These are phyloP conservation scores for Bruguiera hainesii DNA, from an alignment of 441 rosid genomes.

Conservation along the genomic window DNA sequence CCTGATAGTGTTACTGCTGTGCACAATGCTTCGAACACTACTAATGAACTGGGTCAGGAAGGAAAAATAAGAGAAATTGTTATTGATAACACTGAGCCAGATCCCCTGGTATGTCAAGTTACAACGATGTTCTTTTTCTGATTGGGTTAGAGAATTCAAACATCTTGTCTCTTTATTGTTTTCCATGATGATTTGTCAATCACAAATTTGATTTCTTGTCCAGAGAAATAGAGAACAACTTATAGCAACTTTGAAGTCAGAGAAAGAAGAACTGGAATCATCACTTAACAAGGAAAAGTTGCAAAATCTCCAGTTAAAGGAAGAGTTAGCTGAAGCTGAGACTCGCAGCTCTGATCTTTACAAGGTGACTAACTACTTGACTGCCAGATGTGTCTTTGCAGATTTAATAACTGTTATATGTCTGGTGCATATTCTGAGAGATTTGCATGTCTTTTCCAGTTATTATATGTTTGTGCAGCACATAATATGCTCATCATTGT, in stretches of 20 bases:
- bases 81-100: conserved; percentile 58
- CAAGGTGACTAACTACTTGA: conserved; percentile 47
- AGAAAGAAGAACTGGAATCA: conserved; percentile 79
- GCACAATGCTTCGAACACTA: conserved; percentile 56
- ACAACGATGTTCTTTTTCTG: neutral
- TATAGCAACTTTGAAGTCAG: conserved; percentile 56
- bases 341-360: conserved; percentile 67
- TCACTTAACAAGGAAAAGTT: conserved; percentile 72
- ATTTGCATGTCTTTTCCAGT: too few species aligned
- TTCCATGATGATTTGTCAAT: neutral
- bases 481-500: too few species aligned
- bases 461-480: too few species aligned
- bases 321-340: conserved; percentile 78
- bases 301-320: conserved; percentile 64
- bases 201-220: conserved; percentile 11
- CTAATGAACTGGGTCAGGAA: conserved; percentile 77
- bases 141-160: neutral
- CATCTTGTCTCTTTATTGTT: neutral
- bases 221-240: conserved; percentile 46
- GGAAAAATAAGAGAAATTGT: conserved; percentile 82
- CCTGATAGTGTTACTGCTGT: conserved; percentile 79
- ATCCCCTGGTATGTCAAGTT: conserved; percentile 46
- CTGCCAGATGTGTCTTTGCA: neutral
- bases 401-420: neutral
- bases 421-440: neutral